Conservation (phyloP, 495 filamentous ascomycete species). For the Penicillium malachiteum region DNA sequence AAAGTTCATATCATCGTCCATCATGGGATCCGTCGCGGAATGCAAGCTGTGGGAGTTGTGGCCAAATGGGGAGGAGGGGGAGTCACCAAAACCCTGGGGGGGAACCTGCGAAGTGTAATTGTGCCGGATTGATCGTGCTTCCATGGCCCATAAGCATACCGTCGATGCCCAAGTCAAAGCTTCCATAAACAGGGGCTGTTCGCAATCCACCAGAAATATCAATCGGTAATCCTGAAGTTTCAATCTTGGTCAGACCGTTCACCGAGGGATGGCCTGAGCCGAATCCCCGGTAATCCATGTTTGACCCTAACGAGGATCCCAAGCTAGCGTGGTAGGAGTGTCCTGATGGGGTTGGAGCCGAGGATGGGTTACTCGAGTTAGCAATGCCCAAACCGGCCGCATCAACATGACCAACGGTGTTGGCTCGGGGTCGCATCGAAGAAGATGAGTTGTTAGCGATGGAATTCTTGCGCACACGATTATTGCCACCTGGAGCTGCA, state of each 20-base stretch:
- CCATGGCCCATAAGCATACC: slow-evolving; percentile 73
- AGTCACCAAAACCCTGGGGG: slow-evolving; percentile 68
- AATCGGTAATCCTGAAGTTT: slow-evolving; percentile 69
- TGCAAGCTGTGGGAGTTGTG: slow-evolving; percentile 62
- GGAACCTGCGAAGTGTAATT: slow-evolving; percentile 87
- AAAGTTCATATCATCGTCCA: slow-evolving; percentile 74
- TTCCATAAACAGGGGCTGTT: slow-evolving; percentile 74
- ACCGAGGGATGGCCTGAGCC: slow-evolving; percentile 55
- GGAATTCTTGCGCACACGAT: slow-evolving; percentile 89
- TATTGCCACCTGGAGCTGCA: slow-evolving; percentile 65
- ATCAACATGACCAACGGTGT: slow-evolving; percentile 96
- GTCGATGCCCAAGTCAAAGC: slow-evolving; percentile 70
- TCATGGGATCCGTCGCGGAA: slow-evolving; percentile 45
- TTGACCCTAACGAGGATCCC: slow-evolving; percentile 61
- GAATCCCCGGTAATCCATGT: slow-evolving; percentile 69
- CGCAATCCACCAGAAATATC: slow-evolving; percentile 65
- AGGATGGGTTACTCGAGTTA: slow-evolving; percentile 57
- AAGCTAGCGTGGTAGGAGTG: slow-evolving; percentile 68
- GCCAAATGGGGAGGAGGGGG: slow-evolving; percentile 68
- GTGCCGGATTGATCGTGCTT: slow-evolving; percentile 90
- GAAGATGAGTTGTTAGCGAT: slow-evolving; percentile 63
- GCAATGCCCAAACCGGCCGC: slow-evolving; percentile 69
- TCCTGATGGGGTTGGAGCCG: slow-evolving; percentile 43
- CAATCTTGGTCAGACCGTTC: slow-evolving; percentile 75
- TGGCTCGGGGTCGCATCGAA: slow-evolving; percentile 84